Evolutionary conservation across 1,139 yeast genomes (phyloP), one percentile per base, ranked within the genome.

Genomic region (Blastobotrys aristatus): DNA sequence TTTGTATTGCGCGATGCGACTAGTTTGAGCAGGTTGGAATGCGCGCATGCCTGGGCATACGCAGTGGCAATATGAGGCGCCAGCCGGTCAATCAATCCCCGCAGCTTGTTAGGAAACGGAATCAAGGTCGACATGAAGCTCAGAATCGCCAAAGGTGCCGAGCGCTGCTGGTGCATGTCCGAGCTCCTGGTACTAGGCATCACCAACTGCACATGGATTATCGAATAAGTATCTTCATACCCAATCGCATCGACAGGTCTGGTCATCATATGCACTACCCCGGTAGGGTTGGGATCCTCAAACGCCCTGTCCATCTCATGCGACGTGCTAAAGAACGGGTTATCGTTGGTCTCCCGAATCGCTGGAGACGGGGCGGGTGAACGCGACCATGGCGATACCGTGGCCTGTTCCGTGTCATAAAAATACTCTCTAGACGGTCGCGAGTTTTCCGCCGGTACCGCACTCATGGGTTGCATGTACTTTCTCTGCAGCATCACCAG

Each of bases 311-410:
- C 59, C 53, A 60, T 52, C 30, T 56, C 61, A 34, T 27, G 29
- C 7, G 42, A 30, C n/a, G 40, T 46, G 27, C 30, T 49, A 48
- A 62, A 63, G 49, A 62, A 63, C 1, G 65, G 65, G 40, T 57
- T 59, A 34, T 57, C 61, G 20, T 53, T 54, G 21, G 58, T 63
- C 24, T 55, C 52, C 7, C 50, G 45, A 3, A 63, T 37, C 10
- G 67, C 67, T 2, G 68, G 67, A 7, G 68, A 64, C 2, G 68
- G 66, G 1, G 65, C 68, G 3, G 67, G 66, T 4, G 68, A 63
- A 29, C 55, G 48, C 6, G 64, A 52, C 68, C 68, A 63, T 1
- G 68, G 65, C 2, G 67, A 62, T 17, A 52, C 51, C 3, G 57
- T 40, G 2, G 58, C 59, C 47, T 65, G 69, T 49, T 64, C 68